phyloP scores from a whole-genome alignment of 495 filamentous ascomycete species.

The Podospora fimiseda region DNA sequence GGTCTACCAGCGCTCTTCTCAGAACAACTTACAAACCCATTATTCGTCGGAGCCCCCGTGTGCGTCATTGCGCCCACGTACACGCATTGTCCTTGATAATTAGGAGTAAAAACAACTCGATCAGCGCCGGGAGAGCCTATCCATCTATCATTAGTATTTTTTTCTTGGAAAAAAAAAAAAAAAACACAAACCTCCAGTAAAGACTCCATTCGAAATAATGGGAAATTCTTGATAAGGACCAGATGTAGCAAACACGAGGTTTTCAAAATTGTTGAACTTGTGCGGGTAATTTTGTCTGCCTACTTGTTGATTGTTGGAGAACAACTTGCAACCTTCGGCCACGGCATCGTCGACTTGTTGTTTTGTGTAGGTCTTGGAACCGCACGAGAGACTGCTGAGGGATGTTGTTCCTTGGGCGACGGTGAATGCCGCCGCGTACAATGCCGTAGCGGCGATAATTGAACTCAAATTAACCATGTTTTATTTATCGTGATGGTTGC shows the following conservation, averaged over 20 bases:
- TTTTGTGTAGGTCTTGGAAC: slow-evolving; percentile 11
- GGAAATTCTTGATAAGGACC: slow-evolving; percentile 26
- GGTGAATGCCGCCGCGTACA: slow-evolving; percentile 1
- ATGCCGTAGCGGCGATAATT: slow-evolving; percentile 8
- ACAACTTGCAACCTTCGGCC: slow-evolving; percentile 19
- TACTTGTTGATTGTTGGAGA: slow-evolving; percentile 10
- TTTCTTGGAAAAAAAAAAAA: no score
- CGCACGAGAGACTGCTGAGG: slow-evolving; percentile 17
- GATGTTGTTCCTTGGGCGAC: slow-evolving; percentile 14
- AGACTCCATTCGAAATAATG: slow-evolving; percentile 12
- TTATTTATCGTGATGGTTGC: background rate
- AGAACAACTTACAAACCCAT: slow-evolving; percentile 16
- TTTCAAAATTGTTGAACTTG: slow-evolving; percentile 24
- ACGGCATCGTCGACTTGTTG: slow-evolving; percentile 18
- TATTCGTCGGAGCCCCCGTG: slow-evolving; percentile 13
- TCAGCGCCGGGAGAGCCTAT: slow-evolving; percentile 20
- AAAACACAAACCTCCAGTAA: slow-evolving; percentile 8
- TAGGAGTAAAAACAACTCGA: slow-evolving; percentile 19
- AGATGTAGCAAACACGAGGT: slow-evolving; percentile 11
- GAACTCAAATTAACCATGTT: slow-evolving; percentile 6
- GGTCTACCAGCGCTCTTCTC: background rate
- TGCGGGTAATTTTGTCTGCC: slow-evolving; percentile 25
- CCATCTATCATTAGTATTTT: background rate
- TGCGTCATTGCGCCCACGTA: slow-evolving; percentile 28
- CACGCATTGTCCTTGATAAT: slow-evolving; percentile 6